phyloP scores from a whole-genome alignment of 768 basidiomycete species.

The Lactarius hatsudake region DNA sequence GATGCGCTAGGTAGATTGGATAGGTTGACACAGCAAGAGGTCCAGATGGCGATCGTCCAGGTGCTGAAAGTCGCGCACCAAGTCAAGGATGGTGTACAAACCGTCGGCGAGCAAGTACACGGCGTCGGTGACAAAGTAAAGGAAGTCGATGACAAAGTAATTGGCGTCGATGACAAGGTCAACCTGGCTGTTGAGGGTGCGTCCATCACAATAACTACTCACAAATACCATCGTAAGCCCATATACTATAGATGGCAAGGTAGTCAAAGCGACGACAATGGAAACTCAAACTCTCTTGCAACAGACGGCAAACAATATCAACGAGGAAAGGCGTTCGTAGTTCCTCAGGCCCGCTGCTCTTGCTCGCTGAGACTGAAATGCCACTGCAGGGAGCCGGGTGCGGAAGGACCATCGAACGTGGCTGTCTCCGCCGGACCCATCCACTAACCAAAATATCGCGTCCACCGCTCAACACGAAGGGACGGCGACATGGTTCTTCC shows the following conservation, averaged over 20 bases:
- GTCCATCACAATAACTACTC: neutral
- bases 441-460: too few relatives aligned
- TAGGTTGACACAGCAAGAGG: neutral
- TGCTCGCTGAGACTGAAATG: neutral
- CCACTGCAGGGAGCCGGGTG: too few relatives aligned
- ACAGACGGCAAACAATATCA: neutral
- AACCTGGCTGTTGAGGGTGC: neutral
- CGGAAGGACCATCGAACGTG: too few relatives aligned
- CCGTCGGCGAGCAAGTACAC: neutral
- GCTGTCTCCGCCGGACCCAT: too few relatives aligned
- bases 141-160: too few relatives aligned
- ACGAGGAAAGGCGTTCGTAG: neutral
- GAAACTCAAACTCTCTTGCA: neutral
- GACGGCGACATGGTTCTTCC: too few relatives aligned
- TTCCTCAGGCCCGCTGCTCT: neutral
- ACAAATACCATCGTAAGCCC: neutral
- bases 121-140: too few relatives aligned
- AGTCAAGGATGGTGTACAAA: neutral
- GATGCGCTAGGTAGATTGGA: neutral
- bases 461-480: too few relatives aligned
- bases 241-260: neutral
- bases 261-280: too few relatives aligned
- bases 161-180: neutral
- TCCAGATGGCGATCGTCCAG: neutral
- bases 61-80: neutral